Conservation (phyloP, 768 basidiomycete genomes). For the Paxillus rubicundulus region DNA sequence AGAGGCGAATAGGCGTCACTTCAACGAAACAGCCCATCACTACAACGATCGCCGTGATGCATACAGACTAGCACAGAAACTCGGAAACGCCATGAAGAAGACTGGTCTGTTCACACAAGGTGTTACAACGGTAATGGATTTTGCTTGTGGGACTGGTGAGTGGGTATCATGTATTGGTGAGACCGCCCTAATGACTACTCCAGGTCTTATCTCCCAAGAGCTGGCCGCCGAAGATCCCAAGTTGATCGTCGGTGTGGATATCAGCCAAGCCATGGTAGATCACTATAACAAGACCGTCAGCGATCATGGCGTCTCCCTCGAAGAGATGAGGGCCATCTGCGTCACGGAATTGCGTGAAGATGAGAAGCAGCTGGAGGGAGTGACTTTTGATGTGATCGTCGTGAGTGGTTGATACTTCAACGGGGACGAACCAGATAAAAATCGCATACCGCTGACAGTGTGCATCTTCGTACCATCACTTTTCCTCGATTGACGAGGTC, state of each 20-base stretch:
- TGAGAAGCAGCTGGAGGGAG: conserved; percentile 47
- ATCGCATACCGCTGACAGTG: conserved; percentile 43
- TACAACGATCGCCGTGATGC: conserved; percentile 26
- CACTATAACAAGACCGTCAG: conserved; percentile 55
- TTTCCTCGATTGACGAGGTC: conserved; percentile 45
- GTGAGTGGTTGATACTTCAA: conserved; percentile 40
- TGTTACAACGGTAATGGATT: conserved; percentile 63
- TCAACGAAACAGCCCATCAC: conserved; percentile 21
- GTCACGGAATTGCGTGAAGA: conserved; percentile 43
- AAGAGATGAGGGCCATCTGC: conserved; percentile 67
- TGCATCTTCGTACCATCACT: conserved; percentile 61
- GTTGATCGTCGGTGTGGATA: conserved; percentile 70
- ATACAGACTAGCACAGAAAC: conserved; percentile 18
- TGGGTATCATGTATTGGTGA: neutral
- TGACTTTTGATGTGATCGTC: conserved; percentile 66
- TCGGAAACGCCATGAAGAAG: conserved; percentile 29
- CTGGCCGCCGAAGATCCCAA: conserved; percentile 60
- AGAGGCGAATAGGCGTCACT: conserved; percentile 25
- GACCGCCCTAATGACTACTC: neutral
- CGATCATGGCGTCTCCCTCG: conserved; percentile 59
- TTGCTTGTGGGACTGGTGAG: conserved; percentile 70
- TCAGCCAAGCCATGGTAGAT: conserved; percentile 69
- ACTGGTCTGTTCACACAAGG: conserved; percentile 52
- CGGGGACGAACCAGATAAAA: neutral
- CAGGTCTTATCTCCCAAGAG: conserved; percentile 63